Evolutionary conservation across 1,284 basidiomycete genomes (phyloP).

Genomic region (Heterobasidion irregulare): DNA sequence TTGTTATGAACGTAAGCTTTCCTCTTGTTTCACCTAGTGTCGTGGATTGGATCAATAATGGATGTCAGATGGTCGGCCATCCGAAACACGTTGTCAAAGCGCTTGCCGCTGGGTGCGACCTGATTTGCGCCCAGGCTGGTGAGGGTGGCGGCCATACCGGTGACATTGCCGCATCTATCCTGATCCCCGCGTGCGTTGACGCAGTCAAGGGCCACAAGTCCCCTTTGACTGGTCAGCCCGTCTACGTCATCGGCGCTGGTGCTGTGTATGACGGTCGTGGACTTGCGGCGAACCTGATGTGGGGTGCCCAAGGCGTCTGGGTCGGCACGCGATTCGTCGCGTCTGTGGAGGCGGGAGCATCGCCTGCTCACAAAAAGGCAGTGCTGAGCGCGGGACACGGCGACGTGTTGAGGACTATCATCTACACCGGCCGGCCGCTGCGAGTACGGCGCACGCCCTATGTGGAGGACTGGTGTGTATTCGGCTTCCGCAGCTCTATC

Average conservation of each 20-base stretch:
- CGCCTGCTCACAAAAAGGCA: conserved; percentile 77
- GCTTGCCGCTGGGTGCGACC: conserved; percentile 71
- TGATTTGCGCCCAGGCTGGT: conserved; percentile 85
- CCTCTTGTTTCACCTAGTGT: neutral
- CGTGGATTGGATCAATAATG: neutral
- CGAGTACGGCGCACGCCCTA: conserved; percentile 78
- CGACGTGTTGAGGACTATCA: conserved; percentile 71
- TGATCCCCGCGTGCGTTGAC: conserved; percentile 85
- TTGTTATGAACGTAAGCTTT: conserved; percentile 67
- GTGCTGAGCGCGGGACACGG: conserved; percentile 58
- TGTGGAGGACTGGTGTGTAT: conserved; percentile 62
- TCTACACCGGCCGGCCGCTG: conserved; percentile 84
- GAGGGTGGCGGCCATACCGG: conserved; percentile 85
- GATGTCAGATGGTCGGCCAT: conserved; percentile 73
- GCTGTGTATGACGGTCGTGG: conserved; percentile 82
- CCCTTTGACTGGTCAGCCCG: conserved; percentile 69
- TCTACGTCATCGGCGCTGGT: conserved; percentile 81
- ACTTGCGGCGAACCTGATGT: conserved; percentile 79
- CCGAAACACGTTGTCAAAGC: conserved; percentile 83
- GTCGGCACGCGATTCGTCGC: conserved; percentile 78
- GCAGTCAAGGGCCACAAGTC: conserved; percentile 66
- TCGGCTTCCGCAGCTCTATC: neutral
- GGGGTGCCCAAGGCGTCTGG: conserved; percentile 79
- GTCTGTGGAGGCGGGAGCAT: conserved; percentile 69
- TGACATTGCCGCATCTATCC: conserved; percentile 61